Base-by-base conservation (phyloP, 2,329 filamentous ascomycete species). In the Botrytis elliptica region DNA sequence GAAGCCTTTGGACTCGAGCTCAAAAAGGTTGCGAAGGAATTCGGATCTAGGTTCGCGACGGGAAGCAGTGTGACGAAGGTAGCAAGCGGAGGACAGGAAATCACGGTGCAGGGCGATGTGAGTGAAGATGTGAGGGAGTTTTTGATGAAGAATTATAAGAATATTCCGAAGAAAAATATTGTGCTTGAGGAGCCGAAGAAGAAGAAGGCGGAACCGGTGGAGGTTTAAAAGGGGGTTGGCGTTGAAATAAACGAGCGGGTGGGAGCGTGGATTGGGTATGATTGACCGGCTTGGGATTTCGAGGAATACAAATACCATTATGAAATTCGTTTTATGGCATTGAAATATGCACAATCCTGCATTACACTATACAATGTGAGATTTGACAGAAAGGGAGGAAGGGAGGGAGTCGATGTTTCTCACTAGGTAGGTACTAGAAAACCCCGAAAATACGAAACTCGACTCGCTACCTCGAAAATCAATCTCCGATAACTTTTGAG, bases 41-140 rank as follows among this genome's bases (percentile, higher is more conserved):
- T 98, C 78, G 96, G 96, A 76, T 99, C 98, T 89, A 98, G 98
- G 85, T 98, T 99, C 81, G 96, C 96, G 44, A 98, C 96, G 16
- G 96, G 96, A 0, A 92, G 91, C 25, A 95, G 92, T 63, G 96
- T 99, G 63, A 98, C 95, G 14, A 97, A 98, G 85, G 89, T 92
- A 1, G 88, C 94, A 0, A 91, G 90, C 72, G 94, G 93, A 36
- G 93, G 93, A 29, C 96, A 99, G 84, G 96, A 98, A 84, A 98
- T 99, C 82, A 97, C 97, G 7, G 94, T 99, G 33, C 96, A 99
- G 84, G 96, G 96, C 49, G 96, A 99, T 84, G 91, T 99, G 76
- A 97, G 94, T 82, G 93, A 96, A 79, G 96, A 99, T 84, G 91
- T 99, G 77, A 89, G 93, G 80, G 96, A 98, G 82, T 98, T 95